A percentile compares a stretch with the other conserved stretches of the same genome.
phyloP scores from a whole-genome alignment of 768 basidiomycete species.

The Clitopilus hobsonii region DNA sequence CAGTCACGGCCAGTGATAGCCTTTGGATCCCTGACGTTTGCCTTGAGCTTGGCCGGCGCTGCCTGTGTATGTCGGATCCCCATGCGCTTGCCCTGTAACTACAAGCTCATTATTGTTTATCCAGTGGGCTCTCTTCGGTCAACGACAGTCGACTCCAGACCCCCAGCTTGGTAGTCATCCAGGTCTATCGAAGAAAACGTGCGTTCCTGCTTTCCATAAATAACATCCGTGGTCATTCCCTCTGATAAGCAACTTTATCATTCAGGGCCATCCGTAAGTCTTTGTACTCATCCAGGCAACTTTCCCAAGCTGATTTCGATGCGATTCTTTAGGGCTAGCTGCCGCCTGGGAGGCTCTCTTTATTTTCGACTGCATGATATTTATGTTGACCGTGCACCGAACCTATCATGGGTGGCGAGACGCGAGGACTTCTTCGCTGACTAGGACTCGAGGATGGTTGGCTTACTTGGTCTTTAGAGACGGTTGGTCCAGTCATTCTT shows the following conservation, averaged over 20 bases:
- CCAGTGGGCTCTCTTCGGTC: slow-evolving; percentile 42
- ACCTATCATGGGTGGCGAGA: slow-evolving; percentile 29
- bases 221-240: not conserved
- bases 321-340: not conserved
- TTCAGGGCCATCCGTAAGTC: slow-evolving; percentile 15
- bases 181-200: slow-evolving; percentile 25
- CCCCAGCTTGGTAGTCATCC: slow-evolving; percentile 28
- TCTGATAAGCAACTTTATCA: not conserved
- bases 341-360: slow-evolving; percentile 51
- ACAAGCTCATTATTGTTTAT: not conserved
- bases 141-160: slow-evolving; percentile 21
- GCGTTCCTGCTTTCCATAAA: slow-evolving; percentile 8
- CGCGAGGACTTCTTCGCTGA: not conserved
- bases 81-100: not conserved
- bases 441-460: not conserved
- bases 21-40: slow-evolving; percentile 27
- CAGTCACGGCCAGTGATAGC: slow-evolving; percentile 27
- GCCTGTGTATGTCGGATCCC: slow-evolving; percentile 33
- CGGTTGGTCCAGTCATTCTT: slow-evolving; percentile 33
- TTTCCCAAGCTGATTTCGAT: not conserved
- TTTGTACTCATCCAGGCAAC: not conserved
- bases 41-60: slow-evolving; percentile 19
- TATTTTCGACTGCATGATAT: slow-evolving; percentile 42
- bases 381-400: slow-evolving; percentile 40
- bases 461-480: slow-evolving; percentile 39